Evolutionary conservation across 768 basidiomycete species (phyloP).

Genomic region (Mycena metata): DNA sequence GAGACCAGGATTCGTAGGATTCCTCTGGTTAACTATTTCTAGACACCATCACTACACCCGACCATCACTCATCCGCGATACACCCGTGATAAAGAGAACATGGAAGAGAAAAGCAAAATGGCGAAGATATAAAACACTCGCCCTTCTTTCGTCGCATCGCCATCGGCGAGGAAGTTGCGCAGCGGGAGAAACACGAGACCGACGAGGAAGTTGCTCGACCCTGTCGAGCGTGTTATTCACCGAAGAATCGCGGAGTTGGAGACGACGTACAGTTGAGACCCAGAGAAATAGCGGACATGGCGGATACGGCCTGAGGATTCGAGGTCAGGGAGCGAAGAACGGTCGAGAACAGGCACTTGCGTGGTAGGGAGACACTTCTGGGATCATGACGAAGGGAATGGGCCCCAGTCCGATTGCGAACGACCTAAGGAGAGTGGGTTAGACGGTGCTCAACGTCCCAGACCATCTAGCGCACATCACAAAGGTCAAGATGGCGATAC

Average conservation of each 20-base stretch:
- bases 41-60: background rate
- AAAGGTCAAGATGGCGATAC: conserved; percentile 82
- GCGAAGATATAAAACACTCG: conserved; percentile 92
- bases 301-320: conserved; percentile 75
- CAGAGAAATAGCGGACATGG: conserved; percentile 80
- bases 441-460: conserved; percentile 11
- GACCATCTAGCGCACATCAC: conserved; percentile 70
- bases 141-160: conserved; percentile 76
- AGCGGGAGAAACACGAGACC: conserved; percentile 89
- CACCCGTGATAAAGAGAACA: conserved; percentile 53
- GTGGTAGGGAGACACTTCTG: conserved; percentile 87
- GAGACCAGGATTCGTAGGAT: too few relatives aligned
- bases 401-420: conserved; percentile 94
- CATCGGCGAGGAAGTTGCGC: conserved; percentile 78
- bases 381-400: conserved; percentile 92
- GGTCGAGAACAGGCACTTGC: conserved; percentile 57
- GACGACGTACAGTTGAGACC: conserved; percentile 74
- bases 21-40: background rate
- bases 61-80: conserved; percentile 52
- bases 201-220: conserved; percentile 89
- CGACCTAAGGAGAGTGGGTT: conserved; percentile 60
- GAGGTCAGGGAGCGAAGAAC: conserved; percentile 20
- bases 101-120: conserved; percentile 59
- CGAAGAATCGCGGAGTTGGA: background rate
- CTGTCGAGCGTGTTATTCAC: conserved; percentile 51